Evolutionary conservation across 2,329 filamentous ascomycete species (phyloP).

Genomic region (Sporothrix luriei): DNA sequence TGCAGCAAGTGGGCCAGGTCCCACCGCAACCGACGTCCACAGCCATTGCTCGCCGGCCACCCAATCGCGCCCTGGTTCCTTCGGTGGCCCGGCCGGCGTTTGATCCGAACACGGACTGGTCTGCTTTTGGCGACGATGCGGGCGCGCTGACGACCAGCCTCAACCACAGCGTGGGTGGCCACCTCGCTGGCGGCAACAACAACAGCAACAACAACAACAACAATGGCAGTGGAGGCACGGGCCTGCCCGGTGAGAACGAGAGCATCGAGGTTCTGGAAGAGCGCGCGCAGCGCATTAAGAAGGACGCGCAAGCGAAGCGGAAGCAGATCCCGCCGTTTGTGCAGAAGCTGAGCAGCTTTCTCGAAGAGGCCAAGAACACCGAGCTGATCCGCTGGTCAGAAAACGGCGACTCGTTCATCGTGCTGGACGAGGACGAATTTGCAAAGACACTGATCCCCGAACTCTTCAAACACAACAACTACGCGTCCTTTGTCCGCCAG

Average conservation of each 20-base stretch:
- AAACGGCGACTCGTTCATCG: conserved; percentile 93
- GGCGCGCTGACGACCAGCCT: conserved; percentile 34
- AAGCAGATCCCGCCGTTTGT: conserved; percentile 98
- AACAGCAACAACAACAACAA: neutral
- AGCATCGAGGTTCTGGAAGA: conserved; percentile 78
- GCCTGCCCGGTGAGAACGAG: conserved; percentile 58
- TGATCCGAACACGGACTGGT: conserved; percentile 49
- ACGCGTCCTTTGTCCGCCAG: conserved; percentile 92
- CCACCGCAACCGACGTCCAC: conserved; percentile 46
- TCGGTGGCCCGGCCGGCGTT: conserved; percentile 47
- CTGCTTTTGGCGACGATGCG: conserved; percentile 50
- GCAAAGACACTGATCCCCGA: conserved; percentile 96
- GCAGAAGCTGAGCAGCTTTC: conserved; percentile 95
- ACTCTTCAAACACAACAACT: conserved; percentile 99
- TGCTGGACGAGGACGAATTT: conserved; percentile 96
- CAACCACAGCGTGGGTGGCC: neutral
- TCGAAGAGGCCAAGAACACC: conserved; percentile 90
- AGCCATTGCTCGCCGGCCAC: conserved; percentile 56
- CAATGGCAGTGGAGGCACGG: conserved; percentile 29
- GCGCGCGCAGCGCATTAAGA: conserved; percentile 77
- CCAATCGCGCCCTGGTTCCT: conserved; percentile 55
- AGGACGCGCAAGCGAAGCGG: conserved; percentile 83
- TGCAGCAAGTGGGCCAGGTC: conserved; percentile 36
- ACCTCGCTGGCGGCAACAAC: neutral
- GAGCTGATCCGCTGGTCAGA: conserved; percentile 97